These are phyloP conservation scores for Eucalyptus tenuipes DNA, from an alignment of 345 rosid genomes.

Conservation along the genomic window DNA sequence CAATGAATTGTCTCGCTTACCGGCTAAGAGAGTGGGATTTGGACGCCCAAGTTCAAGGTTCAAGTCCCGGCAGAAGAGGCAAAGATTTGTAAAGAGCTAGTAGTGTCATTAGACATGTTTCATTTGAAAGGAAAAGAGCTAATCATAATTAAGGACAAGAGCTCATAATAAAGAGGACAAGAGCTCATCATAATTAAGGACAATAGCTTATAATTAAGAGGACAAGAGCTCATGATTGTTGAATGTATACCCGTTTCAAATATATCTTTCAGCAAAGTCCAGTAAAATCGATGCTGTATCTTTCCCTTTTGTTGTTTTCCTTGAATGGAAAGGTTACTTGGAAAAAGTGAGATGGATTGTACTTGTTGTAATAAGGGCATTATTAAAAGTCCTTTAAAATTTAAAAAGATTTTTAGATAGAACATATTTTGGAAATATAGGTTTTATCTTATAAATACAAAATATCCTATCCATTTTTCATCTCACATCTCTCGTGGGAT, in stretches of 20 bases:
- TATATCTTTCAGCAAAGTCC: neutral
- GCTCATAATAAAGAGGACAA: neutral
- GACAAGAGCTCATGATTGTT: neutral
- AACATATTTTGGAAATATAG: neutral
- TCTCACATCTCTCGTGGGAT: neutral
- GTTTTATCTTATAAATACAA: neutral
- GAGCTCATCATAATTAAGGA: neutral
- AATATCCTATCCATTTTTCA: neutral
- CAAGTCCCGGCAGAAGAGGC: neutral
- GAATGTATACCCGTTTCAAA: neutral
- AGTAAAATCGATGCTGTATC: neutral
- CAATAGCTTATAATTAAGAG: neutral
- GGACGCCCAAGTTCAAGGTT: neutral
- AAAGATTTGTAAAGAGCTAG: too few relatives aligned
- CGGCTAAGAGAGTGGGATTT: neutral
- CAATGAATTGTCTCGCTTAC: neutral
- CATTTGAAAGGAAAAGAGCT: neutral
- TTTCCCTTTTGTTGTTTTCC: neutral
- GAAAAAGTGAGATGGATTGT: neutral
- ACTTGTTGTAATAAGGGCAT: neutral
- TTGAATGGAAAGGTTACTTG: neutral
- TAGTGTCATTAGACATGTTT: neutral
- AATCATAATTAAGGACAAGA: too few relatives aligned
- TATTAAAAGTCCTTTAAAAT: neutral
- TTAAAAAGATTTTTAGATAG: neutral